A percentile compares a stretch with the other conserved stretches of the same genome.
Conservation (phyloP, 345 rosid genomes). For the Euclidium syriacum region DNA sequence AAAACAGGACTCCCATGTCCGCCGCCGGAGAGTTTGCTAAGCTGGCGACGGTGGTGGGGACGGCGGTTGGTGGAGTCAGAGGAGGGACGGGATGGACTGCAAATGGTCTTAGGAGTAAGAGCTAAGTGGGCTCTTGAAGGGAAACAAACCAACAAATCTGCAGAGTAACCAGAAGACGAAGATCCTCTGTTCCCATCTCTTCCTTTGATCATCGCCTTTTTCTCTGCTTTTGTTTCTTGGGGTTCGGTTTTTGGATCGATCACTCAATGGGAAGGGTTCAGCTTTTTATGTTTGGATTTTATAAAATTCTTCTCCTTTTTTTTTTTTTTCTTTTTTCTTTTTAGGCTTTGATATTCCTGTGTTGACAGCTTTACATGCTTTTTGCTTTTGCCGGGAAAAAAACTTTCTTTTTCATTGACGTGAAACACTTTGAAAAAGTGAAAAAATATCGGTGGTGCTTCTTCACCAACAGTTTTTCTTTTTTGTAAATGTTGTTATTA, state of each 20-base stretch:
- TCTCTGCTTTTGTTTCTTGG: slow-evolving; percentile 9
- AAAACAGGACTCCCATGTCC: slow-evolving; percentile 46
- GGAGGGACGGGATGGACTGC: slow-evolving; percentile 54
- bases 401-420: slow-evolving; percentile 13
- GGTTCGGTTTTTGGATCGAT: slow-evolving; percentile 26
- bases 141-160: slow-evolving; percentile 86
- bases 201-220: slow-evolving; percentile 52
- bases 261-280: slow-evolving; percentile 8
- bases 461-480: slow-evolving; percentile 1
- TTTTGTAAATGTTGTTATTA: background rate
- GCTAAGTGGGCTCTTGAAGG: slow-evolving; percentile 75
- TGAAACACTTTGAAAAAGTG: slow-evolving; percentile 6
- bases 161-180: slow-evolving; percentile 50
- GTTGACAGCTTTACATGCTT: slow-evolving; percentile 29
- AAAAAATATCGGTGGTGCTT: slow-evolving; percentile 23
- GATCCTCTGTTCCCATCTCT: slow-evolving; percentile 46
- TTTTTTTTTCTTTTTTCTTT: background rate
- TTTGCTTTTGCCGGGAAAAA: slow-evolving; percentile 18
- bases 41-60: slow-evolving; percentile 35
- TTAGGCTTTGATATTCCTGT: slow-evolving; percentile 25
- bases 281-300: slow-evolving; percentile 30
- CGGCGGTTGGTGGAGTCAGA: slow-evolving; percentile 45
- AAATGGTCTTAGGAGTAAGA: slow-evolving; percentile 64
- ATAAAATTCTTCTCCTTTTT: slow-evolving; percentile 10
- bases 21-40: slow-evolving; percentile 32